Conservation (phyloP, 2,329 filamentous ascomycete species). For the Fusarium fujikuroi region DNA sequence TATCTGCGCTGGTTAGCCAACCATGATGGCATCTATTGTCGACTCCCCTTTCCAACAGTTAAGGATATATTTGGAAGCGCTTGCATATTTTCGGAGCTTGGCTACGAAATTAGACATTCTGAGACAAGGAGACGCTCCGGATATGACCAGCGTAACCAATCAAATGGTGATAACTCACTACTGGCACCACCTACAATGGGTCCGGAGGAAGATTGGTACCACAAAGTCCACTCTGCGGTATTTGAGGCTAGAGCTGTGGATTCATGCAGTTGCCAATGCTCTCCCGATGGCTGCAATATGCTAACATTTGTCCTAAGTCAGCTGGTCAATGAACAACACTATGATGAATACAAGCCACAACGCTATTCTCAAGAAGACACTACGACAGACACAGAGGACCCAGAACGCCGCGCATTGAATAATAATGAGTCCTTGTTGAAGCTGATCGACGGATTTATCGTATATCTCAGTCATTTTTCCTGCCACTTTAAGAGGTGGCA, state of each 20-base stretch:
- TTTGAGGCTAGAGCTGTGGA: rapidly evolving
- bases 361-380: no score
- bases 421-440: background rate
- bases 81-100: background rate
- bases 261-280: background rate
- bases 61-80: rapidly evolving
- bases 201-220: no score
- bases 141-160: no score
- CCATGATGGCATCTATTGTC: background rate
- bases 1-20: background rate
- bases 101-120: rapidly evolving
- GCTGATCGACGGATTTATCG: rapidly evolving
- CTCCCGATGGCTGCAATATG: rapidly evolving
- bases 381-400: no score
- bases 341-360: no score
- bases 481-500: background rate
- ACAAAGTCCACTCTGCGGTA: background rate
- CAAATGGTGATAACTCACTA: no score
- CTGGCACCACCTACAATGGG: no score
- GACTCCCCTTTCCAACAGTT: rapidly evolving
- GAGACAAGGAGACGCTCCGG: no score
- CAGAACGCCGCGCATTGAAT: no score
- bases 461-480: background rate
- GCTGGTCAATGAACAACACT: background rate
- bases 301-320: rapidly evolving